Evolutionary conservation across 1,284 basidiomycete genomes (phyloP).

Genomic region (Coniophora puteana): DNA sequence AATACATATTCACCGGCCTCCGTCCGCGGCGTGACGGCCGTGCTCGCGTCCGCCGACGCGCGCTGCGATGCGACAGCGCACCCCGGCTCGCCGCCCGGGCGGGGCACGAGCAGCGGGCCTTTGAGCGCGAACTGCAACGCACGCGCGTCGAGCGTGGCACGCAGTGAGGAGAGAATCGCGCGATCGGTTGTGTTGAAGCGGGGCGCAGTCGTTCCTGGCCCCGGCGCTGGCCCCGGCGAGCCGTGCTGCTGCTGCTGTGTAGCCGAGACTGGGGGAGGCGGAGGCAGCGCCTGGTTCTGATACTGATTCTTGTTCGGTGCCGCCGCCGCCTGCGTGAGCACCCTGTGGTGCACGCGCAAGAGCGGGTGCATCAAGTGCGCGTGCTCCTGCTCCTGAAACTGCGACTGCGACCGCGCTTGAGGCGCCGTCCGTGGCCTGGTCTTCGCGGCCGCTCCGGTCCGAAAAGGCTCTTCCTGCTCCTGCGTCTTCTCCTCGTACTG

Average conservation of each 20-base stretch:
- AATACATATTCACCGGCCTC: neutral
- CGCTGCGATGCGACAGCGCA: neutral
- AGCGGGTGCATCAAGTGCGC: no score
- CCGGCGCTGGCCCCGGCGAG: no score
- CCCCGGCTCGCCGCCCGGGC: neutral
- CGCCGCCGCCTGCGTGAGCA: no score
- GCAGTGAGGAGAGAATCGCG: constrained; percentile 52
- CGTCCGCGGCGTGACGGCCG: neutral
- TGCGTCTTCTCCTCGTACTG: no score
- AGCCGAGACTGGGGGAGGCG: neutral
- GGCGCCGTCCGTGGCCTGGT: no score
- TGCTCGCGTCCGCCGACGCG: neutral
- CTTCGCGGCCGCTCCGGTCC: no score
- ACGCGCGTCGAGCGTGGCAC: constrained; percentile 44
- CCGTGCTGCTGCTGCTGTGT: neutral
- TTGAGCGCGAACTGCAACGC: constrained; percentile 53
- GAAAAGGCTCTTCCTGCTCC: no score
- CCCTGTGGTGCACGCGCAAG: no score
- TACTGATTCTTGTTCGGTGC: no score
- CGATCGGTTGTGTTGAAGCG: constrained; percentile 57
- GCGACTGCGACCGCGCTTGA: no score
- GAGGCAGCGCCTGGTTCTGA: neutral
- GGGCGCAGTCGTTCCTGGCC: no score
- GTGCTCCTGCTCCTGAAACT: no score
- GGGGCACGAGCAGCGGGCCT: constrained; percentile 26